Percentiles rank a stretch among this genome's conserved stretches.
Evolutionary conservation across 805 yeast species (phyloP).

Genomic region (Brettanomyces nanus): DNA sequence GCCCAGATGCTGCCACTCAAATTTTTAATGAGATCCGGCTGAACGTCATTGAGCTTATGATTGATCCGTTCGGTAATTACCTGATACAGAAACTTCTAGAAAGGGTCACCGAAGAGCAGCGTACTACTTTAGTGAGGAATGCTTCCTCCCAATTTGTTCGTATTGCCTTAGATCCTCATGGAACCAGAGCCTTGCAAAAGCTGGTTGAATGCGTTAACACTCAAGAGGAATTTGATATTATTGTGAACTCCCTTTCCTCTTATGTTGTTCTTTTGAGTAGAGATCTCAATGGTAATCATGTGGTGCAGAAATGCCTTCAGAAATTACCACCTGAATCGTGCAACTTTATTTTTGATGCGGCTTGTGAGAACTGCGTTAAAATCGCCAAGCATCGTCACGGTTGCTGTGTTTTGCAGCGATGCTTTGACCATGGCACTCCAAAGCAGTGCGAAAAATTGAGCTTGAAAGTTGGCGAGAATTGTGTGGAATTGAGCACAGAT

Average conservation of each 20-base stretch:
- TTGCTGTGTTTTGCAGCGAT: constrained; percentile 92
- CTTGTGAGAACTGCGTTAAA: constrained; percentile 59
- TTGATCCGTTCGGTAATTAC: constrained; percentile 96
- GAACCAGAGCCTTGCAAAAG: constrained; percentile 92
- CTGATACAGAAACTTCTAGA: constrained; percentile 86
- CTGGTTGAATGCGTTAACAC: constrained; percentile 74
- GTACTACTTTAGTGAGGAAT: constrained; percentile 58
- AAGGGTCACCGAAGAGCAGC: constrained; percentile 59
- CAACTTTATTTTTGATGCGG: constrained; percentile 87
- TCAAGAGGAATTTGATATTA: constrained; percentile 59
- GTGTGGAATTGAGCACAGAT: constrained; percentile 69
- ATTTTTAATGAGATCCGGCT: constrained; percentile 75
- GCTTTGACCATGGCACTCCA: constrained; percentile 79
- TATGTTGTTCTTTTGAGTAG: constrained; percentile 75
- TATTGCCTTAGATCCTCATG: constrained; percentile 89
- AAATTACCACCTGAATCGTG: constrained; percentile 58
- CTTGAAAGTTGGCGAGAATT: constrained; percentile 55
- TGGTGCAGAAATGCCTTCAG: constrained; percentile 85
- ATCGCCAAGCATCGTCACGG: constrained; percentile 96
- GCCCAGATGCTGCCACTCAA: constrained; percentile 54
- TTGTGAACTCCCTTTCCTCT: constrained; percentile 30
- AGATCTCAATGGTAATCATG: constrained; percentile 95
- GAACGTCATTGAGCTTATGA: constrained; percentile 82
- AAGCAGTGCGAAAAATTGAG: constrained; percentile 65
- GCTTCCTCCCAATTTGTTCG: constrained; percentile 68